These are phyloP conservation scores for Diutina siamensis DNA, from an alignment of 1,139 yeast genomes.

Conservation along the genomic window DNA sequence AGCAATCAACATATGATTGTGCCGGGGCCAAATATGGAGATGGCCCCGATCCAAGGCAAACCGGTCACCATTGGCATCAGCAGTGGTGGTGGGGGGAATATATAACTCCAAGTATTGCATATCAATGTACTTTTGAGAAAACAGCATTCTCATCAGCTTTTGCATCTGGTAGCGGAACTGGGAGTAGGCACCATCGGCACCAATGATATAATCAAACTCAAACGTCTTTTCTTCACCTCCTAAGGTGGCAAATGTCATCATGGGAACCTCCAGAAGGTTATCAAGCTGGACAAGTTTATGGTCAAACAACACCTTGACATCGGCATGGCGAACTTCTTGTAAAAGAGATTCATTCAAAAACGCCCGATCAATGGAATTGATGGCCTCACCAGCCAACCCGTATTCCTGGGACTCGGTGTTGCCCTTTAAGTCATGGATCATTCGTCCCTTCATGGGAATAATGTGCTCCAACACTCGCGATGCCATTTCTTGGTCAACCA, in stretches of 20 bases:
- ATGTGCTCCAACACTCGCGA: conserved; percentile 43
- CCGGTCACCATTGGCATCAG: conserved; percentile 10
- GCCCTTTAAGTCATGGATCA: conserved; percentile 71
- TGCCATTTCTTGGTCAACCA: conserved; percentile 51
- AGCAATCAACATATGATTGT: conserved; percentile 80
- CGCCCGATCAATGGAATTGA: conserved; percentile 76
- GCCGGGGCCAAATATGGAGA: conserved; percentile 90
- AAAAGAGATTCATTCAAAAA: conserved; percentile 53
- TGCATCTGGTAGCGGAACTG: conserved; percentile 63
- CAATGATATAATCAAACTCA: conserved; percentile 52
- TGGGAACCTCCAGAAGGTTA: conserved; percentile 14
- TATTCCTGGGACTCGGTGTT: conserved; percentile 53
- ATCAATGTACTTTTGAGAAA: conserved; percentile 67
- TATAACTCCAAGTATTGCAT: conserved; percentile 73
- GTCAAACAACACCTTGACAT: conserved; percentile 40
- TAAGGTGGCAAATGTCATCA: conserved; percentile 15
- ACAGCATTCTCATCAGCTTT: conserved; percentile 56
- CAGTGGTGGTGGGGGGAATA: conserved; percentile 57
- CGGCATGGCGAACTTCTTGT: conserved; percentile 38
- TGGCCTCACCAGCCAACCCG: conserved; percentile 76
- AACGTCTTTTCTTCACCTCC: conserved; percentile 11
- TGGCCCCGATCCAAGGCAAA: conserved; percentile 61
- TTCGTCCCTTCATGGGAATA: conserved; percentile 81
- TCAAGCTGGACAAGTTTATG: conserved; percentile 35
- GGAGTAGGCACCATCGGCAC: conserved; percentile 84